Evolutionary conservation across 169 alveolate genomes (phyloP).

Genomic region (Theileria luwenshuni): DNA sequence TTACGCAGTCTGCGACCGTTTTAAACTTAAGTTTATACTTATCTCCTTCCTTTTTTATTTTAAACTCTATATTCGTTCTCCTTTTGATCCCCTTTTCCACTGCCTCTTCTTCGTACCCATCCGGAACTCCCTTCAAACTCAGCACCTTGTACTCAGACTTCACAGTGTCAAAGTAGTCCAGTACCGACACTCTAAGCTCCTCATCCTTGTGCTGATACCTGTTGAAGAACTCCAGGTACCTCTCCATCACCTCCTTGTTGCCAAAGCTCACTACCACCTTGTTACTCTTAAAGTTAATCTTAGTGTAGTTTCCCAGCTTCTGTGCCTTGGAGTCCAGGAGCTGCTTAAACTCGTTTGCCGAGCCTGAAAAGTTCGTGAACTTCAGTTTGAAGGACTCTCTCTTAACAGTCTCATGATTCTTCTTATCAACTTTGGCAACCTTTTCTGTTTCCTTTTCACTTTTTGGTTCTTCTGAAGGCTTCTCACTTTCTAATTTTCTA

Average conservation of each 20-base stretch:
- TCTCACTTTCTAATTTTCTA: neutral
- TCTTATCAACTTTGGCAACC: neutral
- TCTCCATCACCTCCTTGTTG: slow-evolving; percentile 23
- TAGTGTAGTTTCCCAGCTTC: slow-evolving; percentile 35
- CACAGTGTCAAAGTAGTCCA: slow-evolving; percentile 8
- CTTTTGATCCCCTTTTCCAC: slow-evolving; percentile 31
- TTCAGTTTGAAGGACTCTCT: neutral
- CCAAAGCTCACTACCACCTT: slow-evolving; percentile 33
- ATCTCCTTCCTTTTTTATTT: slow-evolving; percentile 28
- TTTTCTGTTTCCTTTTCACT: slow-evolving; percentile 3
- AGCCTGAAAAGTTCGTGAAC: slow-evolving; percentile 37
- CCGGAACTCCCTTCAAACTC: slow-evolving; percentile 26
- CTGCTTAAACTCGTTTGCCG: slow-evolving; percentile 33
- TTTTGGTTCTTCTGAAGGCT: too few relatives aligned
- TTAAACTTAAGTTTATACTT: slow-evolving; percentile 42
- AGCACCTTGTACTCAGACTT: slow-evolving; percentile 43
- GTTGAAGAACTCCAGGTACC: slow-evolving; percentile 31
- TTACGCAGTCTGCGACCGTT: slow-evolving; percentile 55
- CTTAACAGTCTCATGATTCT: too few relatives aligned
- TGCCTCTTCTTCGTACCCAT: slow-evolving; percentile 8
- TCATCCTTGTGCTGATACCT: slow-evolving; percentile 29
- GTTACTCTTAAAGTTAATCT: slow-evolving; percentile 20
- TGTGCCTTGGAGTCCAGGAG: slow-evolving; percentile 34
- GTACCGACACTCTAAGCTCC: slow-evolving; percentile 23
- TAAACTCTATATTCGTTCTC: slow-evolving; percentile 21